Evolutionary conservation across 805 yeast genomes (phyloP).

Genomic region (Priceomyces medius): DNA sequence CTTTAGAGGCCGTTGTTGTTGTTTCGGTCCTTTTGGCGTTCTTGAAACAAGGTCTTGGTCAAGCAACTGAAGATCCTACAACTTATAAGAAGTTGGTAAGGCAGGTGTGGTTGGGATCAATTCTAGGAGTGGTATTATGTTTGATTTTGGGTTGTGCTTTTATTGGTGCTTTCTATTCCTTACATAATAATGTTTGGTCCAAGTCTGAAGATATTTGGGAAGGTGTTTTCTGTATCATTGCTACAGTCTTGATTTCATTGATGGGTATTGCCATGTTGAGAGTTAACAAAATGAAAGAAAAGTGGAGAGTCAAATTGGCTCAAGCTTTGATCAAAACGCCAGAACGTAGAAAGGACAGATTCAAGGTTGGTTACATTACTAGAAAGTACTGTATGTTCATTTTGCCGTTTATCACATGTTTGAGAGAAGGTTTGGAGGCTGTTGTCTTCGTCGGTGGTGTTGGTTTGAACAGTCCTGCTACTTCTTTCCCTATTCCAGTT

Average conservation of each 20-base stretch:
- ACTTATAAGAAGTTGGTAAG: slow-evolving; percentile 61
- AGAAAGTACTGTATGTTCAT: slow-evolving; percentile 84
- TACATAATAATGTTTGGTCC: slow-evolving; percentile 82
- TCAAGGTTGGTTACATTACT: slow-evolving; percentile 31
- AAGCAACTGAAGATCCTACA: slow-evolving; percentile 42
- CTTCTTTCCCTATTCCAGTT: slow-evolving; percentile 91
- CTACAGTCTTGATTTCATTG: slow-evolving; percentile 80
- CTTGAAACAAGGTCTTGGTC: slow-evolving; percentile 82
- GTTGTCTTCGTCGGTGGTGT: slow-evolving; percentile 48
- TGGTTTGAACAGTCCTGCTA: slow-evolving; percentile 34
- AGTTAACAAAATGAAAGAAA: slow-evolving; percentile 92
- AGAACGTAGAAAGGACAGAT: slow-evolving; percentile 47
- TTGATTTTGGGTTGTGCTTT: slow-evolving; percentile 85
- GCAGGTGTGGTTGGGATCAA: slow-evolving; percentile 88
- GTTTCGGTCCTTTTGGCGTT: slow-evolving; percentile 90
- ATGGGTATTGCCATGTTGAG: slow-evolving; percentile 98
- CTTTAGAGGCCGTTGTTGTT: slow-evolving; percentile 88
- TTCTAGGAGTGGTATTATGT: slow-evolving; percentile 74
- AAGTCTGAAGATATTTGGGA: slow-evolving; percentile 93
- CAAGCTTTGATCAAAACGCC: slow-evolving; percentile 69
- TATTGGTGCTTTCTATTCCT: slow-evolving; percentile 87
- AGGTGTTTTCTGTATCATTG: slow-evolving; percentile 89
- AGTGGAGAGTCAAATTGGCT: slow-evolving; percentile 96
- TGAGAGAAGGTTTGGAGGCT: slow-evolving; percentile 86
- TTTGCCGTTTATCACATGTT: slow-evolving; percentile 84